Percentiles rank a stretch among this genome's conserved stretches.
phyloP scores from a whole-genome alignment of 805 yeast species.

The Metschnikowia amazonensis region DNA sequence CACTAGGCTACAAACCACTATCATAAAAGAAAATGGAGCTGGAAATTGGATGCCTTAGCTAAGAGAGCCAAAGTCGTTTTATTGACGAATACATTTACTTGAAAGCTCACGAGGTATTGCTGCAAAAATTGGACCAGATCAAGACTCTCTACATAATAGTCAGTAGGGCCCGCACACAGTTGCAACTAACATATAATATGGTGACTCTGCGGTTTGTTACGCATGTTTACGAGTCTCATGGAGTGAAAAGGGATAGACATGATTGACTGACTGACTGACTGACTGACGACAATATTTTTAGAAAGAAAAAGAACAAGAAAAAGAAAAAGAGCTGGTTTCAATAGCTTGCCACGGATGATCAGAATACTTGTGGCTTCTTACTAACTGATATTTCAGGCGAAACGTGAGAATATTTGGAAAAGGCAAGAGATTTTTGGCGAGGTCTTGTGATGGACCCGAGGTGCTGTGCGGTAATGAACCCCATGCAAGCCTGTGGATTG shows the following conservation, averaged over 20 bases:
- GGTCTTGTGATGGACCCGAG: background rate
- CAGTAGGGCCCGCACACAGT: background rate
- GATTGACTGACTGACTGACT: background rate
- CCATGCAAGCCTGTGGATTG: too few species aligned
- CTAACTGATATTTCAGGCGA: too few species aligned
- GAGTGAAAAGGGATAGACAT: background rate
- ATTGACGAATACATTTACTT: background rate
- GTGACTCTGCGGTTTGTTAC: background rate
- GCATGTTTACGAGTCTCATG: background rate
- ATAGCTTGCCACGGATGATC: background rate
- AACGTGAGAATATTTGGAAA: too few species aligned
- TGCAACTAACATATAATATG: background rate
- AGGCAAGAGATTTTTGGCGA: too few species aligned
- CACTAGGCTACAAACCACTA: background rate
- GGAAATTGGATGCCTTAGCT: background rate
- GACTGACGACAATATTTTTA: background rate
- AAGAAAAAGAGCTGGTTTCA: background rate
- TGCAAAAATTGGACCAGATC: background rate
- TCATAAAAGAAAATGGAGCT: background rate
- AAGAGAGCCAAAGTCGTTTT: background rate
- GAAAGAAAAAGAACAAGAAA: too few species aligned
- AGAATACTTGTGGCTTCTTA: background rate
- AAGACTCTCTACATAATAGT: background rate
- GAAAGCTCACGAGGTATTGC: background rate
- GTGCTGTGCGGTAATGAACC: too few species aligned